Evolutionary conservation across 2,329 filamentous ascomycete genomes (phyloP), one percentile per base, ranked within the genome.

Genomic region (Pyrenophora teres): DNA sequence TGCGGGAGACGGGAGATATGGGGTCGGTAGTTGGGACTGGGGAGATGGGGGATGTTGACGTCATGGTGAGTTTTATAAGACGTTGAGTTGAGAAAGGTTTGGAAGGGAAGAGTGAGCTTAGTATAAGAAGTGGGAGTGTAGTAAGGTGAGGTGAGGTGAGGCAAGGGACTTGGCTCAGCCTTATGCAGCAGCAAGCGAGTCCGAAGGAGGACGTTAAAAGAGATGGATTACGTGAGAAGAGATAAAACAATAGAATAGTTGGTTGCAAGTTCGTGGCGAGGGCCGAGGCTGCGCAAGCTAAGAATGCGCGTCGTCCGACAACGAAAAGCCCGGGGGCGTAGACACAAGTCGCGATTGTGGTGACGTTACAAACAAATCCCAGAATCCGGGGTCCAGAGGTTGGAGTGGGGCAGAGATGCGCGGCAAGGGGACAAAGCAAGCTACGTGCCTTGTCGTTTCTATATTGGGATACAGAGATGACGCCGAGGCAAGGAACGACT

Each of bases 1-100:
- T 54, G 8, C 56, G 62, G 5, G 49, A 36, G 44, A 68, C 40
- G 32, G 70, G 65, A 15, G 66, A 64, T 27, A 66, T 54, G 30
- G 67, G 64, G 12, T 43, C 30, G 13, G 9, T 40, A 18, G 35
- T 32, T 2, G 38, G 31, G 4, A 23, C 60, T 8, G 63, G 56
- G 25, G 62, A 57, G 15, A 59, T 48, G 48, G 60, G 50, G n/a
- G 54, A 47, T 42, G 52, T 30, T 10, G 43, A 40, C 9, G 59
- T 8, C 56, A 63, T 60, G 18, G 9, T 27, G 33, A 13, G 4
- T 9, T 30, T 9, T 30, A 32, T 23, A 13, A 25, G 15, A 12
- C 21, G 25, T 9, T 4, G 18, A 23, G 25, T 13, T 38, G 2
- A 9, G 36, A 4, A 21, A 2, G 18, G 7, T 3, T 21, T 38